Evolutionary conservation across 1,284 basidiomycete genomes (phyloP), one percentile per base, ranked within the genome.

Genomic region (Rhodofomes roseus): DNA sequence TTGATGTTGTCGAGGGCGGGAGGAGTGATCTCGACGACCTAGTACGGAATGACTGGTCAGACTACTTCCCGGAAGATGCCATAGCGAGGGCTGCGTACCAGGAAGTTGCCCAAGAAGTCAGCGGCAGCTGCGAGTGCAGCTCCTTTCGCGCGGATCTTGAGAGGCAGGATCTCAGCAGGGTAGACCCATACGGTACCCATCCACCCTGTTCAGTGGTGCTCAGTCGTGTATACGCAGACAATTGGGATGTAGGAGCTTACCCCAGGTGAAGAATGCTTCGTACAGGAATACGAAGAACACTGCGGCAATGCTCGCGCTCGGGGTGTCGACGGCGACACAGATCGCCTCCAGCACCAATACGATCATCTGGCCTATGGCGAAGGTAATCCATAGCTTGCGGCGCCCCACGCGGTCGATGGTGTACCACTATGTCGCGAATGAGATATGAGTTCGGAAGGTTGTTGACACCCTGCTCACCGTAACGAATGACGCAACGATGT

Each of bases 1-100:
- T 65, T 65, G 56, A 82, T 82, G 66, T 81, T 81, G n/a, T 74
- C 72, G 57, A 82, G 78, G 0, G 79, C 80, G 4, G 76, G 74
- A 7, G 78, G 79, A 4, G 76, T 80, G 69, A 82, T 79, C 62
- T 79, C 73, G 20, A 82, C 80, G 34, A 82, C 77, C 9, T 61
- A 77, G n/a, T 14, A 16, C 73, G 63, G 76, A 76, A 54, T 74
- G 16, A 34, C 11, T 14, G 31, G 31, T 36, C 16, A 27, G 39
- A 2, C 18, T 5, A 14, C 14, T 7, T 14, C 14, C 29, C n/a
- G 50, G 7, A 16, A 31, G 9, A 16, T 25, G 20, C 51, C 44
- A 29, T 12, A 9, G 43, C 11, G 11, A 25, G 2, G 25, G 18
- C 25, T 44, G 46, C 46, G 46, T 25, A 61, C 60, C 16, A 61